Evolutionary conservation across 176 grass and related monocot species (phyloP), one percentile per base, ranked within the genome.

Genomic region (Zoysia japonica): DNA sequence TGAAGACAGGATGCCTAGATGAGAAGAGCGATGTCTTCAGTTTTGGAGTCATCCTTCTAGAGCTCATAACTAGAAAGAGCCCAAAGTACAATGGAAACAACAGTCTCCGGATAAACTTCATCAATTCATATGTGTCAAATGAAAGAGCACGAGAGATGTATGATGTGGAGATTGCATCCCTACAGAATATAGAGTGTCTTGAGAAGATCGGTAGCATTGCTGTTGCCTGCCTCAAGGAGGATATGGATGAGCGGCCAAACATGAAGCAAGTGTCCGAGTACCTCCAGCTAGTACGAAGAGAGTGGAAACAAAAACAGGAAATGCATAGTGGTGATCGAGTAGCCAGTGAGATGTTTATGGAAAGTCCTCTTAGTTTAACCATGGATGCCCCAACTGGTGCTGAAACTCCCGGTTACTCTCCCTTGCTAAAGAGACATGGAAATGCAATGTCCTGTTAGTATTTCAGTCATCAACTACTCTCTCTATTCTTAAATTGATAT

Each of bases 21-120:
- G 37, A 67, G 16, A 78, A 78, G 62, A 54, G 62, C 2, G 47
- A 78, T 51, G 62, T 78, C 5, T 78, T 54, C 2, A 55, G 39
- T 68, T 68, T 17, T 6, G 12, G 51, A 10, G 50, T 57, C 3
- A 17, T 79, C 17, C 73, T 76, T 61, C 76, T 68, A 65, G 68
- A 47, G 13, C 63, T 73, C 12, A 66, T 85, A 28, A 65, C 48
- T 0, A 0, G 36, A 43, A 68, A 79, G 28, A 68, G 14, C 3
- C 47, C 77, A 36, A 2, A 1, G 7, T 79, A 79, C 10, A n/a
- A 67, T 11, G 64, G 39, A 44, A 45, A 48, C 28, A 28, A 28
- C 28, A 70, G 53, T 1, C 67, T 70, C 6, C 3, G 6, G 6
- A 46, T 37, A 46, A 69, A 60, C 16, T 80, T 59, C 42, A 59